A percentile compares a stretch with the other conserved stretches of the same genome.
phyloP scores from a whole-genome alignment of 2,329 filamentous ascomycete species.

The Graphilbum fragrans region DNA sequence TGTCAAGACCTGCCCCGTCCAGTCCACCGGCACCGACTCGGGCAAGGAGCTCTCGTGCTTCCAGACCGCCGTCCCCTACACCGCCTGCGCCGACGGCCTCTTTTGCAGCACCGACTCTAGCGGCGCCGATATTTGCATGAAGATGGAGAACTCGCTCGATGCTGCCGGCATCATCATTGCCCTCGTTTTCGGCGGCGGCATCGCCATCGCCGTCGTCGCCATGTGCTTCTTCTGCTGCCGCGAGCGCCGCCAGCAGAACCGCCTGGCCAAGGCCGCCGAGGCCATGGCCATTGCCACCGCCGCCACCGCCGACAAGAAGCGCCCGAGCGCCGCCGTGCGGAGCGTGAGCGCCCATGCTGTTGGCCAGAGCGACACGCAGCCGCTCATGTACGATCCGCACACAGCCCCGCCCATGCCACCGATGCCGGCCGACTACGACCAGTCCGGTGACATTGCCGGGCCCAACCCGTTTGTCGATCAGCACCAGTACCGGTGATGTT shows the following conservation, averaged over 20 bases:
- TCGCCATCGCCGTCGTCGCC: constrained; percentile 23
- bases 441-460: constrained; percentile 4
- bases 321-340: constrained; percentile 19
- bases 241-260: constrained; percentile 32
- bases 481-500: constrained; percentile 5
- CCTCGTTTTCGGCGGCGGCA: constrained; percentile 30
- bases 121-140: constrained; percentile 31
- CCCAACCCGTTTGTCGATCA: constrained; percentile 11
- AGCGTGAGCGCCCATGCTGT: constrained; percentile 3
- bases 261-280: constrained; percentile 31
- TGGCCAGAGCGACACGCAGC: constrained; percentile 11
- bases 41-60: constrained; percentile 25
- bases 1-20: constrained; percentile 26
- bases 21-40: constrained; percentile 21
- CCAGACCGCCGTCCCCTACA: constrained; percentile 19
- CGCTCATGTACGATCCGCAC: constrained; percentile 11
- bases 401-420: constrained; percentile 1
- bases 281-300: constrained; percentile 29
- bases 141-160: constrained; percentile 24
- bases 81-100: constrained; percentile 28
- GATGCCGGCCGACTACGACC: constrained; percentile 1
- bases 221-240: constrained; percentile 40
- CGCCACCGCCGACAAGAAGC: constrained; percentile 19
- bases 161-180: constrained; percentile 33
- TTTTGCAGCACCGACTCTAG: constrained; percentile 30